phyloP scores from a whole-genome alignment of 176 grass and related monocot species.

The Avena sativa region DNA sequence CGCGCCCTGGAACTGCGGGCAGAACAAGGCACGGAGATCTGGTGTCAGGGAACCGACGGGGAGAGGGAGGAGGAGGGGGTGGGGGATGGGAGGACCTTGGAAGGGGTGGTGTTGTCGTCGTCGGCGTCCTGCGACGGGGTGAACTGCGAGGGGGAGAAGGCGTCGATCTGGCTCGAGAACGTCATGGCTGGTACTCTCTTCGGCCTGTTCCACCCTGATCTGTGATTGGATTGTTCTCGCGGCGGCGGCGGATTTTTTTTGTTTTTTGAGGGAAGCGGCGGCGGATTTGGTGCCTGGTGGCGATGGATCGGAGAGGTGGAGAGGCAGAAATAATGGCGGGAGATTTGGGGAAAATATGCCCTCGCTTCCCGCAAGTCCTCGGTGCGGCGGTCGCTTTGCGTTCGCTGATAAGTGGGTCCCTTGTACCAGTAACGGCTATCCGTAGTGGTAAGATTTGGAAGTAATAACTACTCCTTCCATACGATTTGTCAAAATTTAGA shows the following conservation, averaged over 20 bases:
- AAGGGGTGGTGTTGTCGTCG: slow-evolving; percentile 48
- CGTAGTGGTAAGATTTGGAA: no score
- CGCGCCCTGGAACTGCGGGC: slow-evolving; percentile 58
- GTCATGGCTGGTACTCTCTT: slow-evolving; percentile 10
- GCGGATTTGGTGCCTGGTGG: slow-evolving; percentile 1
- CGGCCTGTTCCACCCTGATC: not conserved
- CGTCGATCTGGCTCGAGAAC: slow-evolving; percentile 52
- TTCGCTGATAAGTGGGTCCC: not conserved
- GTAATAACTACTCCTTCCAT: no score
- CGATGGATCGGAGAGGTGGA: not conserved
- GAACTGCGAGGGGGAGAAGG: slow-evolving; percentile 56
- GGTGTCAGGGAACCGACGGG: not conserved
- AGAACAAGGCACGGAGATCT: not conserved
- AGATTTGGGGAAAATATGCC: not conserved
- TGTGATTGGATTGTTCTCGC: not conserved
- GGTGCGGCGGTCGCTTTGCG: not conserved
- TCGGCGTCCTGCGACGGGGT: slow-evolving; percentile 50
- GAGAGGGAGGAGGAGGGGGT: not conserved
- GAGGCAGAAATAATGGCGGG: not conserved
- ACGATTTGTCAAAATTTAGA: no score
- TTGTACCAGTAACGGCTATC: no score
- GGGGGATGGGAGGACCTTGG: not conserved
- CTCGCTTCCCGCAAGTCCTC: not conserved
- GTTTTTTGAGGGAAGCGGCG: not conserved
- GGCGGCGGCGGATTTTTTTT: slow-evolving; percentile 1